Conservation (phyloP, 192 early-diverging fungal genomes). For the Globomyces pollinis-pini region DNA sequence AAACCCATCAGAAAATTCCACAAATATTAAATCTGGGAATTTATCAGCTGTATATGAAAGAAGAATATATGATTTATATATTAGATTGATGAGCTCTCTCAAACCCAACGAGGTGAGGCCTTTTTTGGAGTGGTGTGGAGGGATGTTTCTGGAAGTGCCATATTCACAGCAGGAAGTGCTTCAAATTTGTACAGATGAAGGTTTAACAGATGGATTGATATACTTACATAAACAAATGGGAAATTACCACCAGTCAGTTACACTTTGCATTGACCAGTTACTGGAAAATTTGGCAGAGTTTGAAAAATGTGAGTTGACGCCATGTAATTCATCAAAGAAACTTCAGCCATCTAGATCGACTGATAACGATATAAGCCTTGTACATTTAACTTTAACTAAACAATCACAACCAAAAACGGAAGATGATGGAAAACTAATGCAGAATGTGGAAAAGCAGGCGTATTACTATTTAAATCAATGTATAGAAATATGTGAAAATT, state of each 20-base stretch:
- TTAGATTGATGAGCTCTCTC: background rate
- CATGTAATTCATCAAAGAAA: too few species aligned
- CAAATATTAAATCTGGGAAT: background rate
- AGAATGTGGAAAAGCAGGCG: too few species aligned
- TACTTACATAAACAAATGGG: background rate
- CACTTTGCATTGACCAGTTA: background rate
- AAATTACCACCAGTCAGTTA: background rate
- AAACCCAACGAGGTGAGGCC: background rate
- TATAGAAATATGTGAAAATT: too few species aligned
- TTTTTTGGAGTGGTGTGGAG: background rate
- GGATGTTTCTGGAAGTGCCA: background rate
- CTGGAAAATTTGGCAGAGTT: background rate
- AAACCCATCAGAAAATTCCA: too few species aligned
- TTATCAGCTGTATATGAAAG: background rate
- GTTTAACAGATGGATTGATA: background rate
- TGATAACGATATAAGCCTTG: too few species aligned
- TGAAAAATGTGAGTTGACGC: background rate
- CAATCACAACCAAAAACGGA: too few species aligned
- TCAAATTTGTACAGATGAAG: background rate
- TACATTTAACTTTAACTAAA: too few species aligned
- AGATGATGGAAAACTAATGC: too few species aligned
- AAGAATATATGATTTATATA: background rate
- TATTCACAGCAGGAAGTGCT: background rate
- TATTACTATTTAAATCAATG: too few species aligned
- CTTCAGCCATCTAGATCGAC: too few species aligned